Evolutionary conservation across 169 alveolate genomes (phyloP).

Genomic region (Amoebophrya sp.): DNA sequence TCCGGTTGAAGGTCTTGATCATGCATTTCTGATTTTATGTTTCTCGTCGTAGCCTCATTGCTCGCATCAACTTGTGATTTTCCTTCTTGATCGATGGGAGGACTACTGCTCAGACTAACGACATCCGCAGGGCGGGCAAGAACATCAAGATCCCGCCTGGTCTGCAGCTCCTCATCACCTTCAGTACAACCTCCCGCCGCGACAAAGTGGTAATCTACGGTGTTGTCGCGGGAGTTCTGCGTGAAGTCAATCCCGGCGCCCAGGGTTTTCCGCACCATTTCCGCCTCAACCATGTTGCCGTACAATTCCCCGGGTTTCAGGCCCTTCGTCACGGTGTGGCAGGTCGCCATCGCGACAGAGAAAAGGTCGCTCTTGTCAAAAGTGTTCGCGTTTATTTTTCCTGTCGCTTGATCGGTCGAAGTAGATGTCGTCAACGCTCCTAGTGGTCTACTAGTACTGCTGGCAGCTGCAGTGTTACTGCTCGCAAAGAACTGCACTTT

Average conservation of each 20-base stretch:
- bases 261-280: neutral
- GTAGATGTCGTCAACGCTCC: no score
- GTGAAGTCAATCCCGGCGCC: neutral
- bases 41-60: neutral
- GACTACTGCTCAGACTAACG: no score
- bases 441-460: no score
- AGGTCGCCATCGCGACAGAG: neutral
- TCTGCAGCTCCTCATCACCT: neutral
- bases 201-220: neutral
- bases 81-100: no score
- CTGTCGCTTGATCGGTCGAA: neutral
- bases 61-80: no score
- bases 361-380: neutral
- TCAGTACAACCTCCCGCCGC: neutral
- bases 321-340: constrained; percentile 21
- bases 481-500: neutral
- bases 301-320: neutral
- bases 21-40: no score
- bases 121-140: no score
- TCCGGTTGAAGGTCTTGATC: no score
- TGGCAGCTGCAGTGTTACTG: no score
- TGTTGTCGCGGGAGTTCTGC: neutral
- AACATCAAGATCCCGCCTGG: no score
- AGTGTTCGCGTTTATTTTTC: neutral
- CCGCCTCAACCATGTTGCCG: constrained; percentile 17